Conservation (phyloP, 306 rosid genomes). For the Corylus avellana region DNA sequence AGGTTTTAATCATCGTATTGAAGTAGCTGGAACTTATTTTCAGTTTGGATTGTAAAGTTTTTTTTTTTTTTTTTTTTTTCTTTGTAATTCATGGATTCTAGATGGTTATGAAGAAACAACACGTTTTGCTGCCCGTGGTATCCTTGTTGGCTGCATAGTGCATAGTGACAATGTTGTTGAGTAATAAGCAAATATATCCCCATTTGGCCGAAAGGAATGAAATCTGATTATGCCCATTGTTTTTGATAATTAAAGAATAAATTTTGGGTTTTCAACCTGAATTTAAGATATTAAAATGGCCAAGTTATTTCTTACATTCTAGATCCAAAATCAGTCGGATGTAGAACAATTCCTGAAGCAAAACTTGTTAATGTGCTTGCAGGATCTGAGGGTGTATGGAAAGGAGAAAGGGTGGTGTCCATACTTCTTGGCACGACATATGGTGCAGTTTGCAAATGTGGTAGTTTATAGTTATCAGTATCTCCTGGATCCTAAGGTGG, state of each 20-base stretch:
- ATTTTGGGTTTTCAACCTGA: background rate
- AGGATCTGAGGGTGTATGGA: conserved; percentile 83
- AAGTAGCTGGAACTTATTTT: background rate
- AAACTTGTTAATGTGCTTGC: conserved; percentile 6
- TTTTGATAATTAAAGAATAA: background rate
- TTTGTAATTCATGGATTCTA: background rate
- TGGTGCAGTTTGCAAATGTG: conserved; percentile 93
- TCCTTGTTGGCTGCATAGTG: background rate
- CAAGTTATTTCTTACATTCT: background rate
- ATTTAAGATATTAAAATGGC: background rate
- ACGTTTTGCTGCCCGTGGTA: background rate
- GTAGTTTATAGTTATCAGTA: conserved; percentile 94
- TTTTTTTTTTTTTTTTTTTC: background rate
- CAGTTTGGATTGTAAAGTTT: background rate
- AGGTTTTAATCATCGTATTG: background rate
- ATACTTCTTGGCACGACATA: conserved; percentile 86
- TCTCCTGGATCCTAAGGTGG: conserved; percentile 94
- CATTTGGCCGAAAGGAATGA: background rate
- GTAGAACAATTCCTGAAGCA: background rate
- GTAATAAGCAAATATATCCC: background rate
- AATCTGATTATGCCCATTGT: background rate
- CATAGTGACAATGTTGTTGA: background rate
- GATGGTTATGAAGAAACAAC: background rate
- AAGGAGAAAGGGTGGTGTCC: conserved; percentile 95
- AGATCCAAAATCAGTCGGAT: background rate